Conservation (phyloP, 2,329 filamentous ascomycete genomes). For the Neocucurbitaria cava region DNA sequence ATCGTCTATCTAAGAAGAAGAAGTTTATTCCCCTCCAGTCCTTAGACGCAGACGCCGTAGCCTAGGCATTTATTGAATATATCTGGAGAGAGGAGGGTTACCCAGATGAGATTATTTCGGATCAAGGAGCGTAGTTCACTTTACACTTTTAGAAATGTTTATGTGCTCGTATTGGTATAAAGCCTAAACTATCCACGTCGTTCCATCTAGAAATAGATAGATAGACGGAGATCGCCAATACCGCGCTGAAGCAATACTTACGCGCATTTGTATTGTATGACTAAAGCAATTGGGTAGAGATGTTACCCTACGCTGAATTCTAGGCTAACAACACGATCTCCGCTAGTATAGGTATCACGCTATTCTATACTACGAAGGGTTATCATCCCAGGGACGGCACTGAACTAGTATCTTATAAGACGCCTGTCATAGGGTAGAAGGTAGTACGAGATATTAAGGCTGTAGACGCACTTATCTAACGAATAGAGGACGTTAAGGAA, state of each 20-base stretch:
- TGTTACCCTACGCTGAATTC: conserved; percentile 2
- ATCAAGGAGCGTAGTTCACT: conserved; percentile 7
- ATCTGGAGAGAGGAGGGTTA: neutral
- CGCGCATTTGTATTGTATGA: neutral
- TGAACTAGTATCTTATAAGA: neutral
- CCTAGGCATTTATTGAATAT: neutral
- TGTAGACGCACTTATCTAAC: too few species aligned
- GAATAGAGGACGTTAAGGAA: too few species aligned
- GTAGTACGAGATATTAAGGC: too few species aligned
- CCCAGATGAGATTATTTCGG: conserved; percentile 1
- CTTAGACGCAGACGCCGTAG: too few species aligned
- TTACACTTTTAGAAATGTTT: neutral
- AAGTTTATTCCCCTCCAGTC: too few species aligned
- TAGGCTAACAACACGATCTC: neutral
- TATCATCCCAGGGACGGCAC: neutral
- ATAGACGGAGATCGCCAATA: conserved; percentile 5
- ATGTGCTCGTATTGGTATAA: neutral
- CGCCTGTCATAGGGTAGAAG: too few species aligned
- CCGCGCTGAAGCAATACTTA: conserved; percentile 2
- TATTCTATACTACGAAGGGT: neutral
- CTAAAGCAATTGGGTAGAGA: conserved; percentile 5
- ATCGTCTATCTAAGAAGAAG: too few species aligned
- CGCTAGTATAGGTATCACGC: neutral
- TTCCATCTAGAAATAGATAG: conserved; percentile 9
- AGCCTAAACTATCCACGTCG: conserved; percentile 6